These are phyloP conservation scores for Leonotis leonurus DNA, from an alignment of 257 asterid species.

Conservation along the genomic window DNA sequence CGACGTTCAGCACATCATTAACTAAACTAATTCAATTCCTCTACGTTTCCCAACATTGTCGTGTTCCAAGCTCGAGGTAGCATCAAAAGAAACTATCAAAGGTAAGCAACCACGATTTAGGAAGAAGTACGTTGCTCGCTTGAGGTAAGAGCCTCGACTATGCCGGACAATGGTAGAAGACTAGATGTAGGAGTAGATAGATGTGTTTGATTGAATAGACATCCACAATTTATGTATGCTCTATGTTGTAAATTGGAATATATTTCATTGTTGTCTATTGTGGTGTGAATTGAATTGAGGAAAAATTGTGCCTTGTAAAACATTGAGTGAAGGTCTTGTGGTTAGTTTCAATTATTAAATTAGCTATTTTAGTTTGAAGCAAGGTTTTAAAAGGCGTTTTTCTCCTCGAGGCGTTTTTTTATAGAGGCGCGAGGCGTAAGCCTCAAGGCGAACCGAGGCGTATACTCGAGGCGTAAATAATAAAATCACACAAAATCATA, in stretches of 20 bases:
- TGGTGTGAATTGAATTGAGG: not conserved
- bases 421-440: no score
- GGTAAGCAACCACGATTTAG: not conserved
- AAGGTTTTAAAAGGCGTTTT: no score
- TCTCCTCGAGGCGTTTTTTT: no score
- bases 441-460: no score
- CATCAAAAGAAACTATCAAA: not conserved
- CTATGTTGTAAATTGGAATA: not conserved
- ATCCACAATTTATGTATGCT: not conserved
- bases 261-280: not conserved
- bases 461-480: no score
- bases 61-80: not conserved
- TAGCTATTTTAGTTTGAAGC: no score
- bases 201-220: not conserved
- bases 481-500: no score
- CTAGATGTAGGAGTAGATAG: not conserved
- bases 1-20: slow-evolving; percentile 42
- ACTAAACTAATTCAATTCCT: not conserved
- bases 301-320: not conserved
- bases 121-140: not conserved
- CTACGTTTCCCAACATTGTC: not conserved
- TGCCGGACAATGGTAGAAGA: no score
- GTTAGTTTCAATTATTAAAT: no score
- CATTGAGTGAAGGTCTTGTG: no score
- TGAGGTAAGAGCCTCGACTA: no score